Evolutionary conservation across 306 rosid species (phyloP), one percentile per base, ranked within the genome.

Genomic region (Glycine soja): DNA sequence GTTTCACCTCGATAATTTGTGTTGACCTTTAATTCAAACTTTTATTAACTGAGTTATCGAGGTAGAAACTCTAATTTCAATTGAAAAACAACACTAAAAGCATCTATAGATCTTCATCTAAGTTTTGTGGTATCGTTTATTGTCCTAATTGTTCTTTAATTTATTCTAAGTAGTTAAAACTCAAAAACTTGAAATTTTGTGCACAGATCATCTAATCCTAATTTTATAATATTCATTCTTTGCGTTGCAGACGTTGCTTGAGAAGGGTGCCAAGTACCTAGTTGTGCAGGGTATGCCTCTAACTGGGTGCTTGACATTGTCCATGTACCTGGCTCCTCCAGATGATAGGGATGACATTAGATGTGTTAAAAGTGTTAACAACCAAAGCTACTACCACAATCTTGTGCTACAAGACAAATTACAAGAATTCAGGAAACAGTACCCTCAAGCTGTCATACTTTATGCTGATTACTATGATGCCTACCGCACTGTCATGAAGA

Each of bases 391-490:
- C 71, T 14, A 34, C 16, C 96, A 95, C 87, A 95, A 91, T 81
- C 75, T 56, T 15, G 85, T 42, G 18, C 85, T 95, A 52, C 86
- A 84, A 70, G 61, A 77, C 59, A 88, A 82, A 81, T 12, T 95
- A 75, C 85, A 90, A 18, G 82, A 83, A 19, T 63, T 95, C 42
- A 87, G 96, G 46, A 84, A 47, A 10, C 88, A 85, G 78, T 95
- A 87, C 76, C 99, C 96, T 1, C 69, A 82, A 1, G 90, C 99
- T 3, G 79, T 77, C 62, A 90, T 95, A 78, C 75, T 83, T 38
- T 95, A 90, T 75, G 93, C 91, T 2, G 99, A 95, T 85, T 95
- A 90, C 88, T 89, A 86, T 85, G 89, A 86, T 5, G 98, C 98
- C 4, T 89, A 93, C 84, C 82, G 77, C 32, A 72, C 90, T 0